phyloP scores from a whole-genome alignment of 495 filamentous ascomycete genomes.

The Penicillium coffeae region DNA sequence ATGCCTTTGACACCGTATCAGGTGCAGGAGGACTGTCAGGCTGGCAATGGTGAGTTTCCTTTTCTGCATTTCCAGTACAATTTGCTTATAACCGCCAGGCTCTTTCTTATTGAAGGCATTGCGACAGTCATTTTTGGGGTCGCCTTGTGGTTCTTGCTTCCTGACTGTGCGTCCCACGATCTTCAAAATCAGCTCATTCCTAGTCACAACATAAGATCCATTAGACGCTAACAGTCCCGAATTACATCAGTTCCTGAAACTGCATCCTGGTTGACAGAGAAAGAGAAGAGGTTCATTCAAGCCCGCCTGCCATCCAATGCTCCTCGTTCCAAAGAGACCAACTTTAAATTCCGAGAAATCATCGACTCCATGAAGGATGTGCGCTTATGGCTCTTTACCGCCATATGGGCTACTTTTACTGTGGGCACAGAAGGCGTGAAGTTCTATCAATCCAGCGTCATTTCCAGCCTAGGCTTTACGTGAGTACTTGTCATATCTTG shows the following conservation, averaged over 20 bases:
- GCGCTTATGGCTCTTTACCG: conserved; percentile 25
- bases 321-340: conserved; percentile 27
- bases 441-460: conserved; percentile 43
- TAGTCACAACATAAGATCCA: neutral
- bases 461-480: conserved; percentile 41
- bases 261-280: conserved; percentile 34
- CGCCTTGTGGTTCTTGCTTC: conserved; percentile 30
- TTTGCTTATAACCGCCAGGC: conserved; percentile 10
- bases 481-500: conserved; percentile 9
- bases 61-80: neutral
- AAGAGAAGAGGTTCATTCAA: conserved; percentile 40
- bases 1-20: conserved; percentile 29
- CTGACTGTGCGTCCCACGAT: conserved; percentile 24
- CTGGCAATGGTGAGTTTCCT: conserved; percentile 30
- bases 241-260: conserved; percentile 17
- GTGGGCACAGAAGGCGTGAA: conserved; percentile 40
- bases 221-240: neutral
- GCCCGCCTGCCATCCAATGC: conserved; percentile 37
- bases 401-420: conserved; percentile 39
- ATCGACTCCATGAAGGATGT: conserved; percentile 27
- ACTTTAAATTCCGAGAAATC: conserved; percentile 33
- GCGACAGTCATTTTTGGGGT: conserved; percentile 32
- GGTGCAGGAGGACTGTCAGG: conserved; percentile 26
- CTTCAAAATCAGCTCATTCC: no score
- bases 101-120: conserved; percentile 35